Evolutionary conservation across 345 rosid genomes (phyloP), one percentile per base, ranked within the genome.

Genomic region (Arabis hirsuta): DNA sequence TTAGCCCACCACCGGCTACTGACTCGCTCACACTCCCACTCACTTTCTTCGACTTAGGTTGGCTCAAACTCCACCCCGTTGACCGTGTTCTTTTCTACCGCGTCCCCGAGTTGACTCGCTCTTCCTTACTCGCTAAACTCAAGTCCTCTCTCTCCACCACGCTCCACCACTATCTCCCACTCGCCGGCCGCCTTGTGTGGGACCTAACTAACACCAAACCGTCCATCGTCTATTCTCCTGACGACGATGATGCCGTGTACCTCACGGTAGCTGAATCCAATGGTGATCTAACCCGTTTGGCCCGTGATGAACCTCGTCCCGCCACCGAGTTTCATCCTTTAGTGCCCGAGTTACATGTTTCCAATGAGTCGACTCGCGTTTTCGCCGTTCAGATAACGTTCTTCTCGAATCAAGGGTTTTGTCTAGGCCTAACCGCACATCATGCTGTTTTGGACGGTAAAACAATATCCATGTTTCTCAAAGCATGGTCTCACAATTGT

Each of bases 121-220:
- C 69, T 7, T 56, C 9, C 13, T 67, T 84, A 46, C 24, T 82
- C 12, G 61, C 80, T 7, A 82, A 70, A 51, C 84, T 84, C 43
- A 84, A 73, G 2, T 62, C 62, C 29, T 80, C 85, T 13, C 82
- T 80, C 7, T 78, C 85, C 1, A 29, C 59, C 26, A 47, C 72
- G 0, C 87, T 85, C 62, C 47, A n/a, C 19, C 83, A 80, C 38
- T 80, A 73, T 64, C 82, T 80, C 42, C 87, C 84, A 39, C 60
- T 80, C 27, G 78, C 85, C 1, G 84, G 87, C 31, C 64, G 66
- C 27, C 64, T 85, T n/a, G 55, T 29, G 0, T 78, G 82, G 85
- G 71, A 74, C 1, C 8, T 67, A 12, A 9, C 12, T 7, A 19
- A 78, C 42, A 48, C 77, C 4, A 74, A 75, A 46, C 84, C 74